Percentiles rank a stretch among this genome's conserved stretches.
Evolutionary conservation across 352 stramenopile genomes (phyloP).

Genomic region (Phytophthora pistaciae): DNA sequence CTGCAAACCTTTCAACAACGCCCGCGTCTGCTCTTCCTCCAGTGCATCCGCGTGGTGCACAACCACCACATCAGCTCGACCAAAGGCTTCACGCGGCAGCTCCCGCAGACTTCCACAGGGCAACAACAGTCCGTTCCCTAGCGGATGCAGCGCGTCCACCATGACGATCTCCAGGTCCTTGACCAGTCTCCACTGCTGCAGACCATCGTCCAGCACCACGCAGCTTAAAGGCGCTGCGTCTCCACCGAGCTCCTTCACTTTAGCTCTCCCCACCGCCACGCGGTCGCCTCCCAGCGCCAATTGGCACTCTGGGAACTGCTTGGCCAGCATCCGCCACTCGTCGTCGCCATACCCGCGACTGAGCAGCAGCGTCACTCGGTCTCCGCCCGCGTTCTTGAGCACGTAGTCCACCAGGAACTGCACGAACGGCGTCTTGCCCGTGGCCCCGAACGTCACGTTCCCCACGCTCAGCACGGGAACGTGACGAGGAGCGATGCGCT

Average conservation of each 20-base stretch:
- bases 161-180: slow-evolving; percentile 81
- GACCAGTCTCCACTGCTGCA: slow-evolving; percentile 73
- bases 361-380: slow-evolving; percentile 55
- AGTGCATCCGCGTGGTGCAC: slow-evolving; percentile 71
- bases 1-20: slow-evolving; percentile 28
- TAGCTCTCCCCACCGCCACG: slow-evolving; percentile 41
- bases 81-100: slow-evolving; percentile 47
- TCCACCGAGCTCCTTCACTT: slow-evolving; percentile 34
- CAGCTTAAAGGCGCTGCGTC: slow-evolving; percentile 37
- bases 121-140: slow-evolving; percentile 70
- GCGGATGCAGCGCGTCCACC: slow-evolving; percentile 71
- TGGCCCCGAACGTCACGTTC: slow-evolving; percentile 80
- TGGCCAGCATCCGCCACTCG: slow-evolving; percentile 68
- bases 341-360: slow-evolving; percentile 74
- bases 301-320: slow-evolving; percentile 51
- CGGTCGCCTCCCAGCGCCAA: slow-evolving; percentile 46
- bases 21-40: slow-evolving; percentile 1
- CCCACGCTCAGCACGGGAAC: slow-evolving; percentile 73
- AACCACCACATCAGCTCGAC: slow-evolving; percentile 60
- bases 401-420: slow-evolving; percentile 45
- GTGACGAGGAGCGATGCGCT: slow-evolving; percentile 35
- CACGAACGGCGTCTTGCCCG: slow-evolving; percentile 76
- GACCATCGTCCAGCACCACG: slow-evolving; percentile 69
- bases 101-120: slow-evolving; percentile 69
- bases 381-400: slow-evolving; percentile 6